Base-by-base conservation (phyloP, 129 eudicot species). In the Pulicaria dysenterica region DNA sequence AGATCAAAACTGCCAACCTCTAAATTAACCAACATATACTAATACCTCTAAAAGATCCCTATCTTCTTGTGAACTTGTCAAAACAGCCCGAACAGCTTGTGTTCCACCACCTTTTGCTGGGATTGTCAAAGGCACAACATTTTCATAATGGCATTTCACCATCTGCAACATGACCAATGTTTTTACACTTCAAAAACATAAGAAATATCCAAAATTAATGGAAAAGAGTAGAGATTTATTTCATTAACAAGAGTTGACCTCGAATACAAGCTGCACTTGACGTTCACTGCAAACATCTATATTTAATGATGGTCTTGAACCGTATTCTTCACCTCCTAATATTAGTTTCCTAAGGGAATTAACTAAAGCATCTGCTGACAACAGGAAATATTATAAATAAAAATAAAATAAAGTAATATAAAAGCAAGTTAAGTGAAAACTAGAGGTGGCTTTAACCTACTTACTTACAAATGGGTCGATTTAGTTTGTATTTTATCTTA, bases 261-360 rank as follows among this genome's bases (percentile, higher is more conserved):
- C 94, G 39, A 87, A 70, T 14, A 74, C 89, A 66, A 95, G 99
- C 73, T 86, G 93, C 82, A 84, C 96, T 88, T 95, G 99, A 51
- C 91, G 94, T 79, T 95, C 97, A 71, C 99, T 95, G 82, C 97
- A 90, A 55, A 95, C 94, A 74, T 90, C 97, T 81, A 95, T 84
- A 37, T 63, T 84, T 69, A 95, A 70, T 80, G 89, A 84, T 39
- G 97, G 94, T 73, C 99, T 84, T 10, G 96, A 90, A 61, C 96
- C 96, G 81, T 84, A 82, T 36, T 74, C 69, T 66, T 86, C 90
- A 77, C 80, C 78, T 71, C 91, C 92, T 62, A 85, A 54, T 48
- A 90, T 65, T 75, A 95, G 78, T 72, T 81, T 90, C 62, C 90
- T 88, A 71, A 95, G 86, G 6, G 94, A 86, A 72, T 71, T 84